Conservation (phyloP, 495 filamentous ascomycete genomes). For the Copromyces sp. region DNA sequence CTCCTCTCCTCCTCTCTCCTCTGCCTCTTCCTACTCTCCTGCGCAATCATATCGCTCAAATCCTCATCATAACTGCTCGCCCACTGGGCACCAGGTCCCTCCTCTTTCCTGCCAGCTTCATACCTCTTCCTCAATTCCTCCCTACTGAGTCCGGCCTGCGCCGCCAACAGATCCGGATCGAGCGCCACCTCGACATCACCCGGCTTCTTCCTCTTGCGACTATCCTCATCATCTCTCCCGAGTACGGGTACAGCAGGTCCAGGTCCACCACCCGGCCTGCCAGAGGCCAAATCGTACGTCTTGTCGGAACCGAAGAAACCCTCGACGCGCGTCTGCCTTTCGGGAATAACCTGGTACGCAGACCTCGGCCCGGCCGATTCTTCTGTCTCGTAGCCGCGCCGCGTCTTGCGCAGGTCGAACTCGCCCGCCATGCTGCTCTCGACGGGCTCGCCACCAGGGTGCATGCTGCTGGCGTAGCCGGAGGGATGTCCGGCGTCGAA, state of each 20-base stretch:
- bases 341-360: slow-evolving; percentile 84
- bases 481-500: slow-evolving; percentile 58
- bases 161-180: slow-evolving; percentile 65
- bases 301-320: slow-evolving; percentile 95
- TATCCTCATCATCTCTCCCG: slow-evolving; percentile 64
- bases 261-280: slow-evolving; percentile 16
- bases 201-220: slow-evolving; percentile 83
- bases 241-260: slow-evolving; percentile 41
- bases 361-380: slow-evolving; percentile 56
- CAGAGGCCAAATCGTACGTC: slow-evolving; percentile 66
- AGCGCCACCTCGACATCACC: slow-evolving; percentile 90
- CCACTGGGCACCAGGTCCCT: slow-evolving; percentile 57
- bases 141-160: slow-evolving; percentile 60
- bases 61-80: slow-evolving; percentile 67
- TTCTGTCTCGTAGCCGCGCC: slow-evolving; percentile 80
- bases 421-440: slow-evolving; percentile 71
- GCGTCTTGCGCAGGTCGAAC: slow-evolving; percentile 83
- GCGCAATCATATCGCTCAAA: slow-evolving; percentile 91
- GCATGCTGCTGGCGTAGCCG: slow-evolving; percentile 68
- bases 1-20: slow-evolving; percentile 75
- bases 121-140: slow-evolving; percentile 51
- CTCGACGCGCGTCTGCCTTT: slow-evolving; percentile 69
- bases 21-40: slow-evolving; percentile 79
- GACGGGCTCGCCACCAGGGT: slow-evolving; percentile 35
- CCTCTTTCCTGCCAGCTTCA: slow-evolving; percentile 63